Evolutionary conservation across 129 eudicot genomes (phyloP).

Genomic region (Daucus carota): DNA sequence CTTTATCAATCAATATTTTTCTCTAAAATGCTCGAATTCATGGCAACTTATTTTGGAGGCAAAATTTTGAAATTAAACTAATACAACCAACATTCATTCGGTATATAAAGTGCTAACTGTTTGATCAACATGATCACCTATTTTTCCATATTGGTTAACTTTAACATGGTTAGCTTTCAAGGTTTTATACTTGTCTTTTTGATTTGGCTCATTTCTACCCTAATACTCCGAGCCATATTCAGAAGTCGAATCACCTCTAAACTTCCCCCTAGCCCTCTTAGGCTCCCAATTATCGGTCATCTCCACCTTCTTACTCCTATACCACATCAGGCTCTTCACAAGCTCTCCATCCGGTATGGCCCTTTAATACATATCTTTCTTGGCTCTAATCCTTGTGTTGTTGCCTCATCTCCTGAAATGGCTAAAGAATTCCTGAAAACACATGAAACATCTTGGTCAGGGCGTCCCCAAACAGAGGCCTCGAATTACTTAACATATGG

Average conservation of each 20-base stretch:
- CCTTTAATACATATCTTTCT: conserved; percentile 37
- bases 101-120: not conserved
- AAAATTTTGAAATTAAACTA: too few species aligned
- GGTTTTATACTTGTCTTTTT: not conserved
- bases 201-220: not conserved
- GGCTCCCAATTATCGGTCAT: conserved; percentile 56
- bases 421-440: conserved; percentile 55
- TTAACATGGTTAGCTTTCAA: not conserved
- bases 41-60: not conserved
- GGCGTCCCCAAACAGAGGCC: conserved; percentile 36
- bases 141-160: not conserved
- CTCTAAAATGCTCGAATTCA: not conserved
- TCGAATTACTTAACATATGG: conserved; percentile 52
- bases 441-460: conserved; percentile 34
- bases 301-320: conserved; percentile 56
- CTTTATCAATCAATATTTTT: not conserved
- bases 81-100: not conserved
- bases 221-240: conserved; percentile 11
- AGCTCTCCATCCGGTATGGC: conserved; percentile 40
- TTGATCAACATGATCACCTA: not conserved
- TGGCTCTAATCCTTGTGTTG: conserved; percentile 48
- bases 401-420: conserved; percentile 59
- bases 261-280: conserved; percentile 52
- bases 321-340: conserved; percentile 61
- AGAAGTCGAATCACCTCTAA: conserved; percentile 11